Evolutionary conservation across 2,329 filamentous ascomycete genomes (phyloP).

Genomic region (Phialemoniopsis sp.): DNA sequence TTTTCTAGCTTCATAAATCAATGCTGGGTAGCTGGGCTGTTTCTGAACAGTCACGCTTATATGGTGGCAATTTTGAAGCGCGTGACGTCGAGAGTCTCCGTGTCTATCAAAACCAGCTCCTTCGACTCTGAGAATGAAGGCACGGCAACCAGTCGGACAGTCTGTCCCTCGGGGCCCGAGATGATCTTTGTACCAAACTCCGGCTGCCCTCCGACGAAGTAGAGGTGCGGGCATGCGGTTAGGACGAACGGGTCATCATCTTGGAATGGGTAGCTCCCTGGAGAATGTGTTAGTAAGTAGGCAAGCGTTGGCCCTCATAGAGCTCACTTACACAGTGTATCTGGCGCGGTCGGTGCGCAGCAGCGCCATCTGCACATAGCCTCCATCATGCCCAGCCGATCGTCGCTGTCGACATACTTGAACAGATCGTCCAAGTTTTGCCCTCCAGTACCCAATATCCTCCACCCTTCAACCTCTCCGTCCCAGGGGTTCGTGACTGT

Average conservation of each 20-base stretch:
- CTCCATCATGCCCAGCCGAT: constrained; percentile 86
- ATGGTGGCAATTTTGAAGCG: constrained; percentile 49
- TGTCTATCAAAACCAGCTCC: constrained; percentile 78
- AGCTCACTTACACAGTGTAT: constrained; percentile 75
- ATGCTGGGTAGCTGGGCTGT: too few species aligned
- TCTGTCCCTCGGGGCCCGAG: constrained; percentile 61
- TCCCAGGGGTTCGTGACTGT: constrained; percentile 91
- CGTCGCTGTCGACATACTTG: constrained; percentile 79
- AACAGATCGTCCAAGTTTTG: constrained; percentile 93
- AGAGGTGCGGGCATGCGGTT: constrained; percentile 81
- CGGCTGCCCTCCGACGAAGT: constrained; percentile 83
- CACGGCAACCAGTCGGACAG: constrained; percentile 74
- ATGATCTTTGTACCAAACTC: constrained; percentile 70
- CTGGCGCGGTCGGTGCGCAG: constrained; percentile 87
- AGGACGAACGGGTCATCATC: constrained; percentile 89
- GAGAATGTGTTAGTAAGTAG: background rate
- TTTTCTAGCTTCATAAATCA: too few species aligned
- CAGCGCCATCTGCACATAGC: constrained; percentile 90
- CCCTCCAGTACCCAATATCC: constrained; percentile 79
- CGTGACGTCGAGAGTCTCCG: constrained; percentile 78
- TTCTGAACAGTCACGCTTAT: constrained; percentile 19
- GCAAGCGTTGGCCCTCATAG: too few species aligned
- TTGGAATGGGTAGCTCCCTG: constrained; percentile 95
- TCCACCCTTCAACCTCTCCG: constrained; percentile 85
- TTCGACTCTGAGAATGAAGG: constrained; percentile 77